Conservation (phyloP, 768 basidiomycete genomes). For the Rubroboletus pulcherrimus region DNA sequence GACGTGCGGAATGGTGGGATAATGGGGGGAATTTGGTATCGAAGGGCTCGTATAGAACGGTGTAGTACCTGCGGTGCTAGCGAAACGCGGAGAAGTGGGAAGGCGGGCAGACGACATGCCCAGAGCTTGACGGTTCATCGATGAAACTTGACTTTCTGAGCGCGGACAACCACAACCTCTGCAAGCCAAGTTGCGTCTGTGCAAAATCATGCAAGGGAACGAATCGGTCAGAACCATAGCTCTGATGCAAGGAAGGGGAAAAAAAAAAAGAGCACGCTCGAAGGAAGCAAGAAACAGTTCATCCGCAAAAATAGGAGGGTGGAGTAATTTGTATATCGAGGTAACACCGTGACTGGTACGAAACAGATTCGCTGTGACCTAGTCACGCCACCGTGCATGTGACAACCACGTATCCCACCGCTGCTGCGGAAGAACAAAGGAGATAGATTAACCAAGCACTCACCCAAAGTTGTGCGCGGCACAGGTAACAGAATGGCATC, state of each 20-base stretch:
- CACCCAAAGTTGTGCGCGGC: constrained; percentile 85
- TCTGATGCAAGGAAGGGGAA: constrained; percentile 12
- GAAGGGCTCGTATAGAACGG: constrained; percentile 16
- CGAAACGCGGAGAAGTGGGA: constrained; percentile 27
- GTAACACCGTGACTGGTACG: constrained; percentile 17
- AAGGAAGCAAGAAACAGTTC: constrained; percentile 5
- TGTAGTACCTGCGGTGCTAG: constrained; percentile 11
- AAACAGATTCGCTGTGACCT: constrained; percentile 7
- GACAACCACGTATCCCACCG: neutral
- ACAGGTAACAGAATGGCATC: constrained; percentile 66
- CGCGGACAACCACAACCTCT: constrained; percentile 73
- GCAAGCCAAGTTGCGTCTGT: constrained; percentile 72
- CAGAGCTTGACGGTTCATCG: constrained; percentile 30
- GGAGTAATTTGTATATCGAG: constrained; percentile 24
- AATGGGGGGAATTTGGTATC: constrained; percentile 31
- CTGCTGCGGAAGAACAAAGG: constrained; percentile 3
- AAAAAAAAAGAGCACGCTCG: neutral
- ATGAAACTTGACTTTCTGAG: constrained; percentile 32
- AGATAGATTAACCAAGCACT: constrained; percentile 33
- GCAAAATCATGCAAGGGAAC: constrained; percentile 47
- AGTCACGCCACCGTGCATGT: neutral
- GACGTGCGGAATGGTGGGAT: constrained; percentile 20
- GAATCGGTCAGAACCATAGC: constrained; percentile 43
- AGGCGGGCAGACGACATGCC: constrained; percentile 21
- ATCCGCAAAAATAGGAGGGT: constrained; percentile 27